Conservation (phyloP, 805 yeast species). For the Suhomyces xylopsoci region DNA sequence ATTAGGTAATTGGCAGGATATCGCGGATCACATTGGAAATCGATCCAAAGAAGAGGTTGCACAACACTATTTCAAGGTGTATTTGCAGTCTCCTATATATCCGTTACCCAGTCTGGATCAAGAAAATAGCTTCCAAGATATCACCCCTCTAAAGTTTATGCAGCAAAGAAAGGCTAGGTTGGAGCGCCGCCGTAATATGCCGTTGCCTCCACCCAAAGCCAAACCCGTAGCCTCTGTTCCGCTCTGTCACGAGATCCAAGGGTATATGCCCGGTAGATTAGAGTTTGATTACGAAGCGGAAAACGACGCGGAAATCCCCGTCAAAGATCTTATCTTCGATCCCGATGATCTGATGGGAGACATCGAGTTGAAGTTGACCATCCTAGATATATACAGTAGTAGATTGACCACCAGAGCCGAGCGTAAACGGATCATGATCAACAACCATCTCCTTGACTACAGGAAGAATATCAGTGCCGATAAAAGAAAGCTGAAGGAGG, state of each 20-base stretch:
- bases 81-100: slow-evolving; percentile 65
- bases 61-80: slow-evolving; percentile 71
- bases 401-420: slow-evolving; percentile 90
- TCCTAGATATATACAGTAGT: slow-evolving; percentile 85
- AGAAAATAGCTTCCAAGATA: slow-evolving; percentile 45
- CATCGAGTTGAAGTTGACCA: slow-evolving; percentile 82
- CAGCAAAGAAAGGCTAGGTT: slow-evolving; percentile 64
- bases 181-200: slow-evolving; percentile 67
- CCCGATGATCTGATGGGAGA: slow-evolving; percentile 88
- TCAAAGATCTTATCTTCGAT: slow-evolving; percentile 94
- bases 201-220: slow-evolving; percentile 77
- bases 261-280: slow-evolving; percentile 97
- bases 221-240: slow-evolving; percentile 94
- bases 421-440: slow-evolving; percentile 76
- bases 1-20: slow-evolving; percentile 95
- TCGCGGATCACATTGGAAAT: slow-evolving; percentile 94
- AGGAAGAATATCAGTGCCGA: slow-evolving; percentile 77
- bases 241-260: slow-evolving; percentile 93
- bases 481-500: slow-evolving; percentile 84
- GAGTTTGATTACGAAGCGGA: slow-evolving; percentile 97
- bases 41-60: slow-evolving; percentile 89
- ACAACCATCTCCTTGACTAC: slow-evolving; percentile 79
- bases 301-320: slow-evolving; percentile 91
- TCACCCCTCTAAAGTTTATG: slow-evolving; percentile 68
- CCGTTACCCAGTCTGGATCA: slow-evolving; percentile 87